Evolutionary conservation across 768 basidiomycete genomes (phyloP), one percentile per base, ranked within the genome.

Genomic region (Termitomyces sp.): DNA sequence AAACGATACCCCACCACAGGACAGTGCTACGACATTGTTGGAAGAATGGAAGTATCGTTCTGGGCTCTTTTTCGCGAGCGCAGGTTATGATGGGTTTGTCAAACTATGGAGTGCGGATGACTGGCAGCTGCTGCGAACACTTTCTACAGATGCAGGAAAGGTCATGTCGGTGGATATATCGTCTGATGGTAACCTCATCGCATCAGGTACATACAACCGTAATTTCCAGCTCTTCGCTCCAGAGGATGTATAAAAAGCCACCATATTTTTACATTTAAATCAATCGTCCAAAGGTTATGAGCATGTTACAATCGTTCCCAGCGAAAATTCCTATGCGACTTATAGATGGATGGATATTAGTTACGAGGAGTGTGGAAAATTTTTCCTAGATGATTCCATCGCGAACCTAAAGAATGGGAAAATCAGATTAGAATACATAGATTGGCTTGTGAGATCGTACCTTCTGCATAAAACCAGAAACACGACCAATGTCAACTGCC

Each of bases 71-170:
- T 85, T 99, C 58, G 94, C 91, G 4, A 93, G 92, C 63, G 78
- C 92, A 4, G 95, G 97, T 4, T 98, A 98, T 70, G 97, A 99
- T 68, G 93, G 94, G 5, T 83, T 89, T 57, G 92, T 99, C 68
- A 94, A 97, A 70, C 67, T 99, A 56, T 99, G 97, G 97, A 92
- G 88, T 66, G 92, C 95, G 48, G 97, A 98, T 69, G 97, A 99
- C 67, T 99, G 97, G 97, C 94, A 93, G 65, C 75, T 95, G 45
- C 79, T 97, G 53, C 83, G 87, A 61, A 90, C 90, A 45, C 78
- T 99, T 58, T 86, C 93, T 53, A 95, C 94, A 22, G 96, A 98
- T 68, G 88, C 90, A 28, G 94, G 95, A n/a, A 98, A 98, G 72
- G 95, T 98, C 59, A 99, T 98, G 97, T 92, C 91, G 7, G 94